Evolutionary conservation across 202 grass and related monocot species (phyloP).

Genomic region (Setaria viridis): DNA sequence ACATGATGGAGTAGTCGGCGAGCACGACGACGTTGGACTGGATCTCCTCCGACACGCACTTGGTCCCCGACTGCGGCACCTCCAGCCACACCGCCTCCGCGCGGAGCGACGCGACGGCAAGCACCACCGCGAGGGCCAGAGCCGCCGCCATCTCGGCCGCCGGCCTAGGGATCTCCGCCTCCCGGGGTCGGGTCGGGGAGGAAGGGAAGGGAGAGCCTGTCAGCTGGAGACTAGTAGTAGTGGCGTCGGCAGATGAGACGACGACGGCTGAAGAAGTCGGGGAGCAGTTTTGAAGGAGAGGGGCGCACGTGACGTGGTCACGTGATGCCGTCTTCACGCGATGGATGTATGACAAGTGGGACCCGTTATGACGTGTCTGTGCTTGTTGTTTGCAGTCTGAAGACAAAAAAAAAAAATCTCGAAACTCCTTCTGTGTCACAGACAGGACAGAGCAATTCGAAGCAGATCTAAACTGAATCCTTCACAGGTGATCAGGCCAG

Average conservation of each 20-base stretch:
- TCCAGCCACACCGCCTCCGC: conserved; percentile 74
- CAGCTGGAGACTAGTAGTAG: background rate
- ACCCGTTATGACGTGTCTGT: background rate
- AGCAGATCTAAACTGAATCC: background rate
- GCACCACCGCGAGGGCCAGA: conserved; percentile 33
- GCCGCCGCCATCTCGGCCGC: conserved; percentile 30
- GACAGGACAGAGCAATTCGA: background rate
- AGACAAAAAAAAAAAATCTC: background rate
- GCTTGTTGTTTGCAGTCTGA: background rate
- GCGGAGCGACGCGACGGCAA: conserved; percentile 32
- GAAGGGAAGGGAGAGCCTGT: background rate
- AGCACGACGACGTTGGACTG: conserved; percentile 88
- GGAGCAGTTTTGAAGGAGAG: background rate
- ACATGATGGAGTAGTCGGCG: conserved; percentile 78
- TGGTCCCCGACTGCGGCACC: conserved; percentile 73
- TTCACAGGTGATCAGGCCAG: background rate
- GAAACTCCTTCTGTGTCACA: background rate
- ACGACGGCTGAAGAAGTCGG: background rate
- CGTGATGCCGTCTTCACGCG: background rate
- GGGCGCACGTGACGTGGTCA: conserved; percentile 10
- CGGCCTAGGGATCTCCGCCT: conserved; percentile 51
- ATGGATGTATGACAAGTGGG: background rate
- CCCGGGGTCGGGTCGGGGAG: background rate
- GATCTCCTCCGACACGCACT: conserved; percentile 98
- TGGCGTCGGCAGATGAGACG: conserved; percentile 2